Base-by-base conservation (phyloP, 148 eudicot species). In the Fagopyrum homotropicum region DNA sequence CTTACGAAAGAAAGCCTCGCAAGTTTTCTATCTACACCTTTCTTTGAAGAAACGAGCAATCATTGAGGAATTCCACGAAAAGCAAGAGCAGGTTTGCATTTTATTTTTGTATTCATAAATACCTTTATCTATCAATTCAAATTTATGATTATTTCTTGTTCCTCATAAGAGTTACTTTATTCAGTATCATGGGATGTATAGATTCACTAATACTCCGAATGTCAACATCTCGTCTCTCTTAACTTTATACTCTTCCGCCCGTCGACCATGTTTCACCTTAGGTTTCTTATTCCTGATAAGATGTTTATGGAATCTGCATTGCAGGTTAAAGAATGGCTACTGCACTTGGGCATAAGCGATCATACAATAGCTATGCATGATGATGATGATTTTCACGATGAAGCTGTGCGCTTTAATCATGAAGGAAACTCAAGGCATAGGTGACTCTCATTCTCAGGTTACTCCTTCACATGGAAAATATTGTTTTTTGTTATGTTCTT, bases 1-100 rank as follows among this genome's bases (percentile, higher is more conserved):
- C 60, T 77, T 94, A 76, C 75, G 72, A 73, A 94, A 91, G 90
- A 91, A 91, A 84, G 98, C 98, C 72, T 87, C 96, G n/a, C 97
- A 94, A 85, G 90, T 91, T 71, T 84, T 94, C 73, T 88, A 84
- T 75, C 86, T 93, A 63, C 98, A 94, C 87, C 81, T 89, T 66
- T 86, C 96, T 74, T 81, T 94, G 82, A 94, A 88, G 89, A 94
- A 87, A 63, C 91, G 96, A 71, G 90, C 90, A 75, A 73, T 94
- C 72, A 81, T 87, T 80, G 96, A 91, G 82, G 97, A 91, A 69
- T 85, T 94, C 73, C 91, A 91, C 22, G 98, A 88, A 85, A 94
- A 88, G 79, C 98, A 94, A 81, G 98, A 86, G 82, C 97, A 94
- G 95, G 98, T 91, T 74, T 51, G 69, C 35, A 29, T 78, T 75